Conservation (phyloP, 768 basidiomycete species). For the Pholiota microspora region DNA sequence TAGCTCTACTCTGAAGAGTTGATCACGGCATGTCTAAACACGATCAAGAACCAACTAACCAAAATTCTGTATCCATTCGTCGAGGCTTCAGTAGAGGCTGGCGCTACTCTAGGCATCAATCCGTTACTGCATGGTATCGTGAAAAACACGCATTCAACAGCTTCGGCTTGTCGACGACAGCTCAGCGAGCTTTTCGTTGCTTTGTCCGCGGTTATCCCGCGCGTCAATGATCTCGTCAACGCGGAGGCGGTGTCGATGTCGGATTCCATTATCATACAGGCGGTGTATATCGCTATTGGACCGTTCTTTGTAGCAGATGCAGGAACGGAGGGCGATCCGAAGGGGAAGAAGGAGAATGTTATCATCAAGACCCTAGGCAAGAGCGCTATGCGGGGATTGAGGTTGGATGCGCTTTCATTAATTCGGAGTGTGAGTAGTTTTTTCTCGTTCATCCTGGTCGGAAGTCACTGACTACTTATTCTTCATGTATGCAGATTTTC, state of each 20-base stretch:
- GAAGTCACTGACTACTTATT: background rate
- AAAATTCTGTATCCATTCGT: conserved; percentile 85
- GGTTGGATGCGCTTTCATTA: conserved; percentile 78
- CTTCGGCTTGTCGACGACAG: conserved; percentile 40
- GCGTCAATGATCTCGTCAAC: conserved; percentile 71
- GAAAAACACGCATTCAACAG: conserved; percentile 34
- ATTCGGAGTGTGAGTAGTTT: conserved; percentile 72
- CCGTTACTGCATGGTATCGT: conserved; percentile 52
- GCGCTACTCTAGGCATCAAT: conserved; percentile 36
- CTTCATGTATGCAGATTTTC: conserved; percentile 61
- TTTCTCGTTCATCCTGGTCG: background rate
- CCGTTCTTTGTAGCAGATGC: conserved; percentile 90
- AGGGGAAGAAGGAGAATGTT: conserved; percentile 48
- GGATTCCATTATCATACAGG: conserved; percentile 88
- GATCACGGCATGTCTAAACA: conserved; percentile 72
- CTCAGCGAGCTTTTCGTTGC: conserved; percentile 74
- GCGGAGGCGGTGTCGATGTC: conserved; percentile 78
- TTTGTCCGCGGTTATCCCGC: conserved; percentile 67
- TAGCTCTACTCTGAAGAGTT: conserved; percentile 95
- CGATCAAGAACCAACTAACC: conserved; percentile 78
- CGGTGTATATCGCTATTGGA: conserved; percentile 90
- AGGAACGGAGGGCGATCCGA: conserved; percentile 46
- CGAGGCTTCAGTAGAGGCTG: conserved; percentile 54
- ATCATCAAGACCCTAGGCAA: conserved; percentile 70
- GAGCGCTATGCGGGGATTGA: conserved; percentile 77